Evolutionary conservation across 2,329 filamentous ascomycete species (phyloP).

Genomic region (Epichloe bromicola): DNA sequence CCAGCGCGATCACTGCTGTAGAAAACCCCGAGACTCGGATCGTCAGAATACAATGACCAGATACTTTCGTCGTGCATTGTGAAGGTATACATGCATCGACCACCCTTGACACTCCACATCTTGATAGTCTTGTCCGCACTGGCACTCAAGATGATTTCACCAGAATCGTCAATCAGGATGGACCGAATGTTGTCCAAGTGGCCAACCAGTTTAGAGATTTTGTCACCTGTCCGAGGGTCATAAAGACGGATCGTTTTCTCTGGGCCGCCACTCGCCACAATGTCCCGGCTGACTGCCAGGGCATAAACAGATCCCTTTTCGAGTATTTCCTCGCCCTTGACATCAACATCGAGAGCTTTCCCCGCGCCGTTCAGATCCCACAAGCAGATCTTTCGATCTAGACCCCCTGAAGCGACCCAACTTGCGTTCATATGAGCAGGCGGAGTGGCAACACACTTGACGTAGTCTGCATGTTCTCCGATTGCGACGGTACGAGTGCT

Average conservation of each 20-base stretch:
- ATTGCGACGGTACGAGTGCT: constrained; percentile 51
- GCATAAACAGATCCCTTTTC: constrained; percentile 96
- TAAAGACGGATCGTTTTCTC: constrained; percentile 88
- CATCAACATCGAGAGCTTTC: constrained; percentile 75
- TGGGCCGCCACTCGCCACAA: constrained; percentile 85
- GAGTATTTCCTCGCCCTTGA: constrained; percentile 65
- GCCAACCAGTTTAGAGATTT: constrained; percentile 90
- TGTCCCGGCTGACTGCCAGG: constrained; percentile 62
- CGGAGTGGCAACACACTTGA: constrained; percentile 83
- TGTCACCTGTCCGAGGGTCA: constrained; percentile 78
- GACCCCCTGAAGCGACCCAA: constrained; percentile 92
- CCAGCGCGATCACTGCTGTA: constrained; percentile 92
- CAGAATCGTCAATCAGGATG: constrained; percentile 77
- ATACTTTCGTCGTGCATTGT: constrained; percentile 99
- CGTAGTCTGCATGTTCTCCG: constrained; percentile 89
- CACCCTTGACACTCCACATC: constrained; percentile 91
- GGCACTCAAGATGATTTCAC: constrained; percentile 84
- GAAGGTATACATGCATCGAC: constrained; percentile 92
- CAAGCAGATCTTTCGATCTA: constrained; percentile 82
- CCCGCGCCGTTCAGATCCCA: constrained; percentile 89
- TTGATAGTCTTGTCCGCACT: constrained; percentile 97
- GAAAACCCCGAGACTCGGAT: constrained; percentile 76
- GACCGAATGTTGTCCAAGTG: constrained; percentile 91
- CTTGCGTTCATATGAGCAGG: constrained; percentile 44
- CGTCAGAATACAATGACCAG: constrained; percentile 86